Conservation (phyloP, 2,329 filamentous ascomycete species). For the Arthroderma uncinatum region DNA sequence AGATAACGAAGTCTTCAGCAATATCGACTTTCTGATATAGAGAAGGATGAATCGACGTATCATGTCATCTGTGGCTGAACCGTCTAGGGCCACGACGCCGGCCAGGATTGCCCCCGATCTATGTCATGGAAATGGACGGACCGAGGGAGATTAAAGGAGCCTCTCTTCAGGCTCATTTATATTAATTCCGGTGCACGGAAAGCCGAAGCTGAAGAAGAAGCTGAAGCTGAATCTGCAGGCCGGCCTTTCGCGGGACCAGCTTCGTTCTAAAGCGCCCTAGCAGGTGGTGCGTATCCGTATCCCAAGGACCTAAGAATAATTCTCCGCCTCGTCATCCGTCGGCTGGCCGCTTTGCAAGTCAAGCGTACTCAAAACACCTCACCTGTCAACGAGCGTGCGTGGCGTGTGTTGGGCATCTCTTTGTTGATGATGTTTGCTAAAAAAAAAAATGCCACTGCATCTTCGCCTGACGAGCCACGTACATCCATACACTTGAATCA, state of each 20-base stretch:
- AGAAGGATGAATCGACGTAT: background rate
- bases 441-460: background rate
- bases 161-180: background rate
- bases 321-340: background rate
- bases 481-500: background rate
- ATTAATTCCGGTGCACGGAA: background rate
- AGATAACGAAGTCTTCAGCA: background rate
- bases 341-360: background rate
- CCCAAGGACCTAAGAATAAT: background rate
- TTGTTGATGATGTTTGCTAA: background rate
- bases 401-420: background rate
- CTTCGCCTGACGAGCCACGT: background rate
- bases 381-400: background rate
- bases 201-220: background rate
- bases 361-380: background rate
- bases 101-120: background rate
- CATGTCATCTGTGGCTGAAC: background rate
- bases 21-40: background rate
- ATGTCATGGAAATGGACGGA: background rate
- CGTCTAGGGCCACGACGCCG: background rate
- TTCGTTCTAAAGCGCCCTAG: background rate
- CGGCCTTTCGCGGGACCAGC: background rate
- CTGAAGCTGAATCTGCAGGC: background rate
- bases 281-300: background rate
- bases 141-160: conserved; percentile 3